Evolutionary conservation across 1,284 basidiomycete genomes (phyloP).

Genomic region (Leccinum insolens): DNA sequence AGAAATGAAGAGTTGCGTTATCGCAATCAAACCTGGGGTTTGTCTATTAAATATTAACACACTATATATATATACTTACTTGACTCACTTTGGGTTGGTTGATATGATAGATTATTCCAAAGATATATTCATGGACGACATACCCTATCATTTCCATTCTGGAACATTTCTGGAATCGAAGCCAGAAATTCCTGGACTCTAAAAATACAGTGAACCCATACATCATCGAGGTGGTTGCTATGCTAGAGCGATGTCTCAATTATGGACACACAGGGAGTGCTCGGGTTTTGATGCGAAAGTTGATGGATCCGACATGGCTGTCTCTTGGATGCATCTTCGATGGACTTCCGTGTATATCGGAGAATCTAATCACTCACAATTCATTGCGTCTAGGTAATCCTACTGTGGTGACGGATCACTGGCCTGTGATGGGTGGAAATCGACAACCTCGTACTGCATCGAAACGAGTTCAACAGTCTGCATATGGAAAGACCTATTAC

Average conservation of each 20-base stretch:
- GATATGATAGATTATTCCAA: not conserved
- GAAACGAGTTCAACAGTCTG: too few relatives aligned
- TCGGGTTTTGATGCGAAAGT: accelerated
- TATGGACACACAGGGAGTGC: not conserved
- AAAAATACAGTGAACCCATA: not conserved
- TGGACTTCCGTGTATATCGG: not conserved
- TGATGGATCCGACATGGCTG: not conserved
- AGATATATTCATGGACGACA: not conserved
- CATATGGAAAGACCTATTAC: too few relatives aligned
- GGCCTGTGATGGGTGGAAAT: too few relatives aligned
- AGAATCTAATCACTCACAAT: accelerated
- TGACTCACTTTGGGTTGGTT: too few relatives aligned
- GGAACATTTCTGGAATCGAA: not conserved
- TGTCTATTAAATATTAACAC: too few relatives aligned
- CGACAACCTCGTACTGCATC: too few relatives aligned
- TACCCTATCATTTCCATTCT: not conserved
- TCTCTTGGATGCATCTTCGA: not conserved
- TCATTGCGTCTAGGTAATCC: accelerated
- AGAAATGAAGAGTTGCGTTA: not conserved
- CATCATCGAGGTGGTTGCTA: not conserved
- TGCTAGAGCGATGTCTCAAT: not conserved
- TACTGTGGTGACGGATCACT: too few relatives aligned
- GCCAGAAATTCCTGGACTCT: not conserved
- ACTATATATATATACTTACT: too few relatives aligned
- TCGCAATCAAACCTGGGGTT: not conserved